Evolutionary conservation across 208 protist species (phyloP), one percentile per base, ranked within the genome.

Genomic region (Blechomonas ayalai): DNA sequence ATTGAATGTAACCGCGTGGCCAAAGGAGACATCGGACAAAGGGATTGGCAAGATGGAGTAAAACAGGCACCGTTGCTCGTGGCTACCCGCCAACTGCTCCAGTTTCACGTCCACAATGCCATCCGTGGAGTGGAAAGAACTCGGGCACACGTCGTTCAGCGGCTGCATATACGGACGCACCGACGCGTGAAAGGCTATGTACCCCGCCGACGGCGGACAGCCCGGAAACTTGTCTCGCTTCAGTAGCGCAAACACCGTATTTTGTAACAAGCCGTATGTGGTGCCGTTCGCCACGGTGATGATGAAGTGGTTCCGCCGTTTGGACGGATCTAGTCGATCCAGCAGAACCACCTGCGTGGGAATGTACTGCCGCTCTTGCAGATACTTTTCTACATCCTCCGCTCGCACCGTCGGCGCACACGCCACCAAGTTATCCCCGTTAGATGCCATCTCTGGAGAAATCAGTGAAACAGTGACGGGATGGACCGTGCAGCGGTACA

Each of bases 11-110:
- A 82, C 26, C 34, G 37, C 38, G 15, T 33, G 20, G 4, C 20
- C 19, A 8, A 60, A 29, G 34, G 62, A 35, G 20, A 77, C 39
- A 4, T 37, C 6, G 4, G 23, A 15, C 29, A 82, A 32, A 28
- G 67, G 52, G 19, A 59, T 37, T 8, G 67, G 73, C n/a, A 82
- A 39, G 12, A 82, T 43, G n/a, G n/a, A 2, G 51, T 63, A 54
- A 72, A 70, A 28, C 64, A 71, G 23, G 76, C 40, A 27, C 48
- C 53, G 22, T 47, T 51, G 61, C 19, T 58, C 39, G 2, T 52
- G 43, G 23, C n/a, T 49, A 23, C 18, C 13, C 15, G 29, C 13
- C 10, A 58, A 22, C n/a, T 49, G 43, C n/a, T 49, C 43, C 13
- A 39, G 35, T 10, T 37, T 34, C 4, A 49, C 31, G 20, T 28